These are phyloP conservation scores for Cinchona pubescens DNA, from an alignment of 257 asterid species.

Conservation along the genomic window DNA sequence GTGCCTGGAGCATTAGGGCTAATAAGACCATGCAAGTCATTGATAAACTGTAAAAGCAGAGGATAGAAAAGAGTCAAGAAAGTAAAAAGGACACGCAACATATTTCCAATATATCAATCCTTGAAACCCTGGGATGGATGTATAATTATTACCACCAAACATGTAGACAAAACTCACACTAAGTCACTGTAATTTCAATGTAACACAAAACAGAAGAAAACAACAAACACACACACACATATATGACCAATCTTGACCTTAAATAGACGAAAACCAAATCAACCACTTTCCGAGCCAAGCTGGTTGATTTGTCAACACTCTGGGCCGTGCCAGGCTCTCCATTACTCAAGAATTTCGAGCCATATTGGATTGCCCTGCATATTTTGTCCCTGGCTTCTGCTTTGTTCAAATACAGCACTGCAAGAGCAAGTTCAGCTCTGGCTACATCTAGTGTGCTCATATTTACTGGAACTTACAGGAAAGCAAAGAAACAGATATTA, in stretches of 20 bases:
- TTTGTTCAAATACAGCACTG: slow-evolving; percentile 83
- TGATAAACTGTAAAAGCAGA: slow-evolving; percentile 61
- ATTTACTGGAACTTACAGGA: slow-evolving; percentile 33
- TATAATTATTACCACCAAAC: background rate
- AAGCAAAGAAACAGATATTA: slow-evolving; percentile 22
- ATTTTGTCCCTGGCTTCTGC: slow-evolving; percentile 99
- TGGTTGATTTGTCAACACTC: slow-evolving; percentile 84
- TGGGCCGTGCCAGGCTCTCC: slow-evolving; percentile 93
- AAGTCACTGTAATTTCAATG: background rate
- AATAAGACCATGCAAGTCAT: slow-evolving; percentile 83
- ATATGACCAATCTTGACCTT: slow-evolving; percentile 46
- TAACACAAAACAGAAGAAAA: background rate
- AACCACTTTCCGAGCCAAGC: slow-evolving; percentile 97
- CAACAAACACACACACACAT: background rate
- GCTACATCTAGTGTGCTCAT: slow-evolving; percentile 81
- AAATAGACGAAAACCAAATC: slow-evolving; percentile 88
- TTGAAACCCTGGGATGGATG: background rate
- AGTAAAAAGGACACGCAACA: slow-evolving; percentile 8
- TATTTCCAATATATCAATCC: background rate
- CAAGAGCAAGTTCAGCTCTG: slow-evolving; percentile 89
- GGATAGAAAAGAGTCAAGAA: slow-evolving; percentile 2
- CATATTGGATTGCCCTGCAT: slow-evolving; percentile 98
- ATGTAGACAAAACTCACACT: background rate
- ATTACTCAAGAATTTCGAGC: slow-evolving; percentile 88
- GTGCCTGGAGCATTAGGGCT: slow-evolving; percentile 87